Conservation (phyloP, 805 yeast species). For the Kazachstania taianensis region DNA sequence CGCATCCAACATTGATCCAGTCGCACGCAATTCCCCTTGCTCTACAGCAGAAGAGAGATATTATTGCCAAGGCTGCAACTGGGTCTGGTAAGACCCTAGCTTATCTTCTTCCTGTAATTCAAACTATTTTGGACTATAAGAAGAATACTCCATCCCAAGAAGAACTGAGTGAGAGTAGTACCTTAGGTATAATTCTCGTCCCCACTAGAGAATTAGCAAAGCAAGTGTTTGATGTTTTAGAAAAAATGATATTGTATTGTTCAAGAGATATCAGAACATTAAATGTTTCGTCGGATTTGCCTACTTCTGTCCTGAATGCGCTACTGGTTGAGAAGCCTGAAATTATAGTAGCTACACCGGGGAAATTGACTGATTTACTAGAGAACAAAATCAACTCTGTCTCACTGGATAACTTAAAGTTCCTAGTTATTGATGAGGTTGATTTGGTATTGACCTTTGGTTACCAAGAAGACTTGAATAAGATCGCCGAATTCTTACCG, state of each 20-base stretch:
- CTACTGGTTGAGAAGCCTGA: slow-evolving; percentile 68
- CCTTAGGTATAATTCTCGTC: slow-evolving; percentile 63
- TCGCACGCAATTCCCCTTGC: slow-evolving; percentile 89
- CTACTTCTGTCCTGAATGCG: slow-evolving; percentile 62
- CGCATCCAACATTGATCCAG: slow-evolving; percentile 84
- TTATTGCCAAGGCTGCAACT: slow-evolving; percentile 87
- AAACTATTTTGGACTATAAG: slow-evolving; percentile 48
- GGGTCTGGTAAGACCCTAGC: slow-evolving; percentile 96
- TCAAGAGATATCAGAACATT: slow-evolving; percentile 52
- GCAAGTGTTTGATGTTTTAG: slow-evolving; percentile 68
- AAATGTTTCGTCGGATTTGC: slow-evolving; percentile 52
- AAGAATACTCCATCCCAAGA: slow-evolving; percentile 17
- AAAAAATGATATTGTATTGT: slow-evolving; percentile 60
- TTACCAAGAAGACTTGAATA: slow-evolving; percentile 71
- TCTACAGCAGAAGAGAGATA: slow-evolving; percentile 78
- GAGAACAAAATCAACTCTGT: slow-evolving; percentile 39
- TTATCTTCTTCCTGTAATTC: slow-evolving; percentile 77
- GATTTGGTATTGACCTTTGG: slow-evolving; percentile 87
- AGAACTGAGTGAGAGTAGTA: slow-evolving; percentile 18
- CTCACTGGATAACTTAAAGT: slow-evolving; percentile 47
- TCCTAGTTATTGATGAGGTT: slow-evolving; percentile 87
- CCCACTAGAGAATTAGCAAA: slow-evolving; percentile 89
- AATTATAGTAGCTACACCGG: slow-evolving; percentile 78
- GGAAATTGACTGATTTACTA: slow-evolving; percentile 51
- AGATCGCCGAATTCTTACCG: slow-evolving; percentile 56